Evolutionary conservation across 1,284 basidiomycete species (phyloP).

Genomic region (Ustilago sp.): DNA sequence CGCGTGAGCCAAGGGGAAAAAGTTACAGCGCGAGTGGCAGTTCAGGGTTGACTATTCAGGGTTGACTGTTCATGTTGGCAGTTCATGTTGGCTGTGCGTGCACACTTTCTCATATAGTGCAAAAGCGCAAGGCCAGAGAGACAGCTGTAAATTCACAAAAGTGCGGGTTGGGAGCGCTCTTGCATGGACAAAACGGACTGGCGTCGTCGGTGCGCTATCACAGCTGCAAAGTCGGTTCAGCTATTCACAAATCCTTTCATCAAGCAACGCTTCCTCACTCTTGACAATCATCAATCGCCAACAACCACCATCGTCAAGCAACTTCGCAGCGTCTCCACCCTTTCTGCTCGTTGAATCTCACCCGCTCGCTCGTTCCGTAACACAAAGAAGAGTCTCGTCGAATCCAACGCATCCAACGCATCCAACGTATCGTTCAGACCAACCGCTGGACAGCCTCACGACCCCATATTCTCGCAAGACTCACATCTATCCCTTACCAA

Average conservation of each 20-base stretch:
- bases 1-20: not conserved
- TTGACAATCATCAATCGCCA: not conserved
- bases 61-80: not conserved
- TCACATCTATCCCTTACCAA: not conserved
- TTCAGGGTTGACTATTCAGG: not conserved
- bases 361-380: no score
- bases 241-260: not conserved
- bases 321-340: not conserved
- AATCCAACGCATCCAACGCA: not conserved
- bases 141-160: not conserved
- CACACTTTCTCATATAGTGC: not conserved
- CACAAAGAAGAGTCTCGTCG: not conserved
- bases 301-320: not conserved
- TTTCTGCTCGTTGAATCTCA: not conserved
- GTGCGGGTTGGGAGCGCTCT: not conserved
- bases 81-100: not conserved
- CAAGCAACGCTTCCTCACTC: not conserved
- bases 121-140: no score
- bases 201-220: not conserved
- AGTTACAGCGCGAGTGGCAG: not conserved
- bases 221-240: not conserved
- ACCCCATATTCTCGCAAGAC: not conserved
- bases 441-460: not conserved
- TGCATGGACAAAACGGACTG: not conserved
- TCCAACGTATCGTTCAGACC: not conserved